Conservation (phyloP, 2,329 filamentous ascomycete genomes). For the Aspergillus quadrilineatus region DNA sequence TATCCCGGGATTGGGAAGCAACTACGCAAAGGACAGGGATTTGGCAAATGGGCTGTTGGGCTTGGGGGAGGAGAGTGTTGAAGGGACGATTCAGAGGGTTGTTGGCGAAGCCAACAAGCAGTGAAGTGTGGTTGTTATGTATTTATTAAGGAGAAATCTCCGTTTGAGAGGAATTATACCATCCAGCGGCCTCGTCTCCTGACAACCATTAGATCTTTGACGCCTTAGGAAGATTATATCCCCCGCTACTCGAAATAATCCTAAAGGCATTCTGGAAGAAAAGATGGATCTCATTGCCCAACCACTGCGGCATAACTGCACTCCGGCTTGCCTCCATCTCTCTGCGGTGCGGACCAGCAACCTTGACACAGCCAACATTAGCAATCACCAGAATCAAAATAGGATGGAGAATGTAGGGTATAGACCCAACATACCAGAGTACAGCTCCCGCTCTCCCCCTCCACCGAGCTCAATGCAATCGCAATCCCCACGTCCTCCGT, state of each 20-base stretch:
- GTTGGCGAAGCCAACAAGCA: neutral
- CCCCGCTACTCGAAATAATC: conserved; percentile 3
- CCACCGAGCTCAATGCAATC: conserved; percentile 40
- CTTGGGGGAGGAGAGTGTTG: conserved; percentile 21
- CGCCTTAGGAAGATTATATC: neutral
- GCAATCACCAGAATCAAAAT: no score
- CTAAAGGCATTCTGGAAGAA: conserved; percentile 3
- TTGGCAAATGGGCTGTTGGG: conserved; percentile 26
- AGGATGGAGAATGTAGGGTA: no score
- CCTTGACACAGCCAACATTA: neutral
- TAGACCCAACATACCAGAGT: conserved; percentile 20
- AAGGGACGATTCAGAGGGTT: conserved; percentile 20
- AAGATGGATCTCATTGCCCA: neutral
- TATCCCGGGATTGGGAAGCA: conserved; percentile 20
- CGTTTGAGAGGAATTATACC: no score
- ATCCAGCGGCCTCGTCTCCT: no score
- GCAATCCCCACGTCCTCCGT: conserved; percentile 45
- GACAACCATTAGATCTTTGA: neutral
- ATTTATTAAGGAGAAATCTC: neutral
- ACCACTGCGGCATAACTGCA: neutral
- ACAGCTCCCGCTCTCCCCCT: conserved; percentile 31
- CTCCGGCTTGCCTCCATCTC: conserved; percentile 1
- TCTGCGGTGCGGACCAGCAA: neutral
- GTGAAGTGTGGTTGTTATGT: neutral
- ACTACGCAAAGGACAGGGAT: conserved; percentile 24